Base-by-base conservation (phyloP, 2,329 filamentous ascomycete genomes). In the Beauveria pseudobassiana region DNA sequence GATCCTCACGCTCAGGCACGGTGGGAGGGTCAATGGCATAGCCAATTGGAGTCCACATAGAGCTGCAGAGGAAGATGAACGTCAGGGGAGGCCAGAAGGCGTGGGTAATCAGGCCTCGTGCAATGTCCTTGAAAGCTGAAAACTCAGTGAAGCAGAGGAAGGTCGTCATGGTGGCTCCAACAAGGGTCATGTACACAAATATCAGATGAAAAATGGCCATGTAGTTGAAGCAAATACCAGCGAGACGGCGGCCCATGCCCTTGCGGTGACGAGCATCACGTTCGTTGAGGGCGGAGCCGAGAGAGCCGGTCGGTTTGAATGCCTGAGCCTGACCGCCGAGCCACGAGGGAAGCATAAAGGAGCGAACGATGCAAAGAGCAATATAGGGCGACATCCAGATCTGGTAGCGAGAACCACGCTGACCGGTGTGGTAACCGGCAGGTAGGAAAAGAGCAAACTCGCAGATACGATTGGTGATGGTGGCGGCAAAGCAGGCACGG, bases 341-440 rank as follows among this genome's bases (percentile, higher is more conserved):
- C 83, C 83, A 86, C 8, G 69, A 78, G 28, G 83, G 83, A 3
- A 86, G 74, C 16, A 85, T 66, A 67, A 86, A 86, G 1, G 82
- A 78, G 3, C 82, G 82, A 57, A 85, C 71, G 59, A 86, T 79
- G 66, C 80, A 82, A 12, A 84, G 74, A 0, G 82, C 81, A 63
- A 85, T 82, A 70, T 85, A 87, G 0, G 83, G 83, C 7, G 83
- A 78, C 83, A 86, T 86, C 83, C 84, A 87, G 30, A 86, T 74
- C 70, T 84, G 80, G 64, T 81, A 81, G 4, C 82, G 76, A 2
- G 78, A 77, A 45, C 82, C 82, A 59, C 83, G 77, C 69, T 84
- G 82, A 4, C 82, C 83, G 12, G 81, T 82, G 68, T 83, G 79
- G 67, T 86, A 86, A 22, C 84, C 83, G 1, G 82, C 78, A 0